These are phyloP conservation scores for Cucurbita pepo DNA, from an alignment of 306 rosid genomes.

Conservation along the genomic window DNA sequence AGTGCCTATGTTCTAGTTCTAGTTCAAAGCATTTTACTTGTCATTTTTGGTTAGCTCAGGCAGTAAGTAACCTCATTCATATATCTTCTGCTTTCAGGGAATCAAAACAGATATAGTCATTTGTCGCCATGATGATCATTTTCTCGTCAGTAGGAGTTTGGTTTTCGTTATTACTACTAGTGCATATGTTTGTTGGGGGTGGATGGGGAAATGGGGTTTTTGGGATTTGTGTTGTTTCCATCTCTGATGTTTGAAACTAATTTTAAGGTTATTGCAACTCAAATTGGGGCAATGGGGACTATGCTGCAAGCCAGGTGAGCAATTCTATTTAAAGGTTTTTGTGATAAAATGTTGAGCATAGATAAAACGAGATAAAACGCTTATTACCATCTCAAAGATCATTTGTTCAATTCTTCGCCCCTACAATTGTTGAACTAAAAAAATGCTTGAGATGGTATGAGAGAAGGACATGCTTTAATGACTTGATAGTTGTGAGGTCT, in stretches of 20 bases:
- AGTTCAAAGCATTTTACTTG: background rate
- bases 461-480: background rate
- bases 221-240: background rate
- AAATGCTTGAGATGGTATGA: background rate
- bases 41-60: background rate
- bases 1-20: background rate
- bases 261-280: conserved; percentile 67
- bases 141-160: conserved; percentile 38
- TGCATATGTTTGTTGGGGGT: background rate
- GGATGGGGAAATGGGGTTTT: background rate
- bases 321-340: background rate
- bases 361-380: too few species aligned
- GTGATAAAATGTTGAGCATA: background rate
- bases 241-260: background rate
- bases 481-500: background rate
- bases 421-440: background rate
- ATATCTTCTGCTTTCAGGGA: conserved; percentile 39
- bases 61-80: background rate
- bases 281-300: conserved; percentile 84
- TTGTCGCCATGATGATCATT: conserved; percentile 59
- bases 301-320: conserved; percentile 76
- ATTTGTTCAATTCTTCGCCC: background rate
- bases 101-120: conserved; percentile 57
- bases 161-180: background rate
- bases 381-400: background rate